Evolutionary conservation across 1,139 yeast genomes (phyloP).

Genomic region (Kazachstania sp.): DNA sequence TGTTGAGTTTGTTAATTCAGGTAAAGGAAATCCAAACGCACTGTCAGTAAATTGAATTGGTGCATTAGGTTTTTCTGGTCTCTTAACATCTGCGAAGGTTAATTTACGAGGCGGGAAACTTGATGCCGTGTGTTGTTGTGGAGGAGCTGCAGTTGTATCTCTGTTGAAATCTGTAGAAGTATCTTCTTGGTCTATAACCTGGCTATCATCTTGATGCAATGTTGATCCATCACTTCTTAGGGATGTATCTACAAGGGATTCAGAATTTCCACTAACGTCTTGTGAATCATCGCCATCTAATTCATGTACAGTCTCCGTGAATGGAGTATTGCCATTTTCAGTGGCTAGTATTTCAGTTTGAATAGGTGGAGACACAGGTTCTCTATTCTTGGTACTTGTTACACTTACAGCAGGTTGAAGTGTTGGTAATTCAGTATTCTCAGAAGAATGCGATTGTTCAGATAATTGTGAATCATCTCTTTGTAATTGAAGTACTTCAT

Average conservation of each 20-base stretch:
- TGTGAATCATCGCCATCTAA: slow-evolving; percentile 16
- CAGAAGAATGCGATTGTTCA: neutral
- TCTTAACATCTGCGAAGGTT: slow-evolving; percentile 29
- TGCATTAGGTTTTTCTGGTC: slow-evolving; percentile 45
- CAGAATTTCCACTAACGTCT: slow-evolving; percentile 8
- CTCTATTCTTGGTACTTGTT: slow-evolving; percentile 14
- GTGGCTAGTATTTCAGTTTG: neutral
- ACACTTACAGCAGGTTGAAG: slow-evolving; percentile 27
- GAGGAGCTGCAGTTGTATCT: neutral
- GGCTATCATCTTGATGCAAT: neutral
- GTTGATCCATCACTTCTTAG: neutral
- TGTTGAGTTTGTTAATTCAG: slow-evolving; percentile 68
- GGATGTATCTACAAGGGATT: slow-evolving; percentile 3
- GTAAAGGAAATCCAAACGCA: slow-evolving; percentile 79
- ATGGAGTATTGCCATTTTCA: neutral
- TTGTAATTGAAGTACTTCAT: neutral
- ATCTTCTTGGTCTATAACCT: neutral
- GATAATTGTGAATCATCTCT: neutral
- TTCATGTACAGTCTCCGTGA: slow-evolving; percentile 12
- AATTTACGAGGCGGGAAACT: slow-evolving; percentile 28
- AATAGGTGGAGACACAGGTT: neutral
- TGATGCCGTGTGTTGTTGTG: neutral
- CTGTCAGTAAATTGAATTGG: slow-evolving; percentile 73
- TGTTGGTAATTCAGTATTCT: slow-evolving; percentile 7
- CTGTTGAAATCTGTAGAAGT: neutral